Percentiles rank a stretch among this genome's conserved stretches.
Conservation (phyloP, 2,329 filamentous ascomycete genomes). For the Colletotrichum godetiae region DNA sequence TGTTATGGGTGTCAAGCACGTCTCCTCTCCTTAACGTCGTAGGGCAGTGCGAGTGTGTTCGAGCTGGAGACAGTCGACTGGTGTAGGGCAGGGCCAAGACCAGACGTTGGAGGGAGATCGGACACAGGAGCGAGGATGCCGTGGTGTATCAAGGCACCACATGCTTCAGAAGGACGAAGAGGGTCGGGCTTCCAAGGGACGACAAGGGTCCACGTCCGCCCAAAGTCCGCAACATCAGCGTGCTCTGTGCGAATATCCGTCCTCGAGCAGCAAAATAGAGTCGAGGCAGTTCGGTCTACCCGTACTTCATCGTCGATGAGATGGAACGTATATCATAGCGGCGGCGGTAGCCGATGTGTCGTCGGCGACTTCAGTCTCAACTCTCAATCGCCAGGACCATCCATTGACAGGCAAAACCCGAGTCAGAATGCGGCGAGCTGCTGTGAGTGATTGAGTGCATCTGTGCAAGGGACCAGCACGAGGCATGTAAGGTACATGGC, state of each 20-base stretch:
- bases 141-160: neutral
- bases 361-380: constrained; percentile 3
- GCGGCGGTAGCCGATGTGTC: constrained; percentile 3
- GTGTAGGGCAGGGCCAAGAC: neutral
- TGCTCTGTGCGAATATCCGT: neutral
- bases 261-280: neutral
- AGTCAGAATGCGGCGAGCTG: neutral
- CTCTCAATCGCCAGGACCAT: neutral
- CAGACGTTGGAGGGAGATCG: neutral
- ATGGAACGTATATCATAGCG: constrained; percentile 9
- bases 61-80: neutral
- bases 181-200: neutral
- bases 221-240: neutral
- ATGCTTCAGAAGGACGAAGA: neutral
- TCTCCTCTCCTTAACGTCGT: neutral
- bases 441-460: neutral
- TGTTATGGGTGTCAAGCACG: neutral
- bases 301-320: neutral
- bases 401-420: neutral
- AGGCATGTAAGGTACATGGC: neutral
- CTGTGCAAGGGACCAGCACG: neutral
- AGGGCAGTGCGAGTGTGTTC: neutral
- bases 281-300: neutral
- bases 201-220: neutral
- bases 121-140: neutral